phyloP scores from a whole-genome alignment of 768 basidiomycete species.

The Termitomyces sp. region DNA sequence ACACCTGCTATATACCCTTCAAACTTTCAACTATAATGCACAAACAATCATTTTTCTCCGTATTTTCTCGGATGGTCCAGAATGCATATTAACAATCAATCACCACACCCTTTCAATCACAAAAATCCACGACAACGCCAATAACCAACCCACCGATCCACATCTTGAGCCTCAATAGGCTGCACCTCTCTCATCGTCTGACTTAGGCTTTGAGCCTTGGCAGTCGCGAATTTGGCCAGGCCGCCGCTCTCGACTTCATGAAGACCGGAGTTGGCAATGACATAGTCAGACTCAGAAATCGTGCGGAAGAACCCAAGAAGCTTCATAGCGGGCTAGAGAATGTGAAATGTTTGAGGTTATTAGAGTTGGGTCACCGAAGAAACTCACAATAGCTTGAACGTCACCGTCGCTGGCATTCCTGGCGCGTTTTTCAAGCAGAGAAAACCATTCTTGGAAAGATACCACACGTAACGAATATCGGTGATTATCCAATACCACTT shows the following conservation, averaged over 20 bases:
- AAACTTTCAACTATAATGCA: too few relatives aligned
- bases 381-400: constrained; percentile 5
- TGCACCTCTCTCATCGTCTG: constrained; percentile 6
- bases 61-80: too few relatives aligned
- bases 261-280: neutral
- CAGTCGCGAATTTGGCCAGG: constrained; percentile 8
- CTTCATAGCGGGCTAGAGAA: constrained; percentile 26
- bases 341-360: neutral
- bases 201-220: constrained; percentile 11
- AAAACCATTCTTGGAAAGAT: constrained; percentile 14
- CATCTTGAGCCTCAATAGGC: constrained; percentile 4
- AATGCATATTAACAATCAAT: too few relatives aligned
- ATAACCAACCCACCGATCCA: constrained; percentile 10
- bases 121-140: constrained; percentile 9
- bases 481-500: neutral
- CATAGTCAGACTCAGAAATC: constrained; percentile 17
- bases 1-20: too few relatives aligned
- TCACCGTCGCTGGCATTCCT: constrained; percentile 1
- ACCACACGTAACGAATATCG: neutral
- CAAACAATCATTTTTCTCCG: too few relatives aligned
- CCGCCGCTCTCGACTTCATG: constrained; percentile 9
- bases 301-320: constrained; percentile 27
- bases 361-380: neutral
- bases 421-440: constrained; percentile 9
- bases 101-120: neutral